Percentiles rank a stretch among this genome's conserved stretches.
These are phyloP conservation scores for Tulasnella sp. DNA, from an alignment of 768 basidiomycete genomes.

Conservation along the genomic window DNA sequence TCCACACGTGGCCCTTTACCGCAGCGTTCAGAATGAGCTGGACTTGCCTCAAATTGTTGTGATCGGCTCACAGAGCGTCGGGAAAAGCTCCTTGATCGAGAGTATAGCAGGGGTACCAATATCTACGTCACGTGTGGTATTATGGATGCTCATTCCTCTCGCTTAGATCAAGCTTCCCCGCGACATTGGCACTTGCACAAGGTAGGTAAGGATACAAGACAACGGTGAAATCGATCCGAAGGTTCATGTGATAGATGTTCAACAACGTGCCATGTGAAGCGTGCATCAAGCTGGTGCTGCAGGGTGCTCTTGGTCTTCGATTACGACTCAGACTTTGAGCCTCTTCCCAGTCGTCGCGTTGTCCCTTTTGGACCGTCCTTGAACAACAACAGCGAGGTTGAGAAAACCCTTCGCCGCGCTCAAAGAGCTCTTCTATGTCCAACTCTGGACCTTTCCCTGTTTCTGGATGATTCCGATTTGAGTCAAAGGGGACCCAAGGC, in stretches of 20 bases:
- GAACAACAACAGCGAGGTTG: conserved; percentile 17
- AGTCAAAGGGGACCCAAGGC: background rate
- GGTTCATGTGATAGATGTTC: conserved; percentile 25
- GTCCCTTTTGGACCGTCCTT: conserved; percentile 14
- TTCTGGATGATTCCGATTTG: conserved; percentile 8
- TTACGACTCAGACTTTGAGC: conserved; percentile 20
- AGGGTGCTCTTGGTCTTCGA: conserved; percentile 27
- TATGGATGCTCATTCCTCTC: background rate
- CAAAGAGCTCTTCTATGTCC: conserved; percentile 21
- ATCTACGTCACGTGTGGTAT: background rate
- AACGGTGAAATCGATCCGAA: background rate
- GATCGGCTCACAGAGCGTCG: conserved; percentile 61
- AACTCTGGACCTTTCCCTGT: background rate
- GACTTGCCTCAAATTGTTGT: conserved; percentile 67
- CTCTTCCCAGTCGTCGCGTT: conserved; percentile 11
- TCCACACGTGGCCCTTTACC: too few relatives aligned
- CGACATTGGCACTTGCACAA: conserved; percentile 61
- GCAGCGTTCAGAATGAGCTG: conserved; percentile 34
- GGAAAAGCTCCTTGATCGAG: conserved; percentile 70
- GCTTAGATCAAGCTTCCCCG: conserved; percentile 50
- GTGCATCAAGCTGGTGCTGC: conserved; percentile 26
- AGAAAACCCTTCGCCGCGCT: conserved; percentile 18
- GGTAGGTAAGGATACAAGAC: conserved; percentile 32
- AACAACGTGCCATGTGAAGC: conserved; percentile 29
- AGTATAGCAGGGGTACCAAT: conserved; percentile 40